Conservation (phyloP, 768 basidiomycete genomes). For the Chalciporus chontae region DNA sequence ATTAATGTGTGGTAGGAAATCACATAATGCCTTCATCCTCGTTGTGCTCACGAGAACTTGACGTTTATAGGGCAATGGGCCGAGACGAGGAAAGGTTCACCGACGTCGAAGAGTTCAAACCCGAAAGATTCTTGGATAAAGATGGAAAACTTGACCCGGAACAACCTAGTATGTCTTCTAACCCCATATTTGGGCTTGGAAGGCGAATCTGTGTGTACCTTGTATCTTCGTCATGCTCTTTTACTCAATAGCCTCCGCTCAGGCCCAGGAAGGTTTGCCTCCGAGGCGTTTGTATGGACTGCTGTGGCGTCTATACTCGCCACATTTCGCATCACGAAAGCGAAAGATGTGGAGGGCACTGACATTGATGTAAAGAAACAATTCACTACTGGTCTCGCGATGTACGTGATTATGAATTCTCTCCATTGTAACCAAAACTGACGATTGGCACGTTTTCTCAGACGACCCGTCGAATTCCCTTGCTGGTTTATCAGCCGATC, state of each 20-base stretch:
- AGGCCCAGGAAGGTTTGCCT: slow-evolving; percentile 23
- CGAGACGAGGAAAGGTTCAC: slow-evolving; percentile 15
- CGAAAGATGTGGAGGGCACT: slow-evolving; percentile 19
- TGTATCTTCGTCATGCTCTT: background rate
- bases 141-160: slow-evolving; percentile 11
- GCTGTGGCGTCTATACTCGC: slow-evolving; percentile 23
- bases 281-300: slow-evolving; percentile 21
- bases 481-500: slow-evolving; percentile 23
- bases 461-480: slow-evolving; percentile 22
- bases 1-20: too few species aligned
- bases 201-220: too few species aligned
- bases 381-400: too few species aligned
- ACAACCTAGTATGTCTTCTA: slow-evolving; percentile 7
- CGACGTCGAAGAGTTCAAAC: slow-evolving; percentile 24
- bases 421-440: too few species aligned
- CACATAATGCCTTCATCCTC: slow-evolving; percentile 27
- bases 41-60: background rate
- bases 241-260: background rate
- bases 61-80: slow-evolving; percentile 28
- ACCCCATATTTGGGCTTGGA: too few species aligned
- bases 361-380: too few species aligned
- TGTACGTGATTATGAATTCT: too few species aligned
- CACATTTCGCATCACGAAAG: slow-evolving; percentile 18
- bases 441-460: background rate
- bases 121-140: slow-evolving; percentile 22